Conservation (phyloP, 1,139 yeast species). For the Blastobotrys raffinosifermentans region DNA sequence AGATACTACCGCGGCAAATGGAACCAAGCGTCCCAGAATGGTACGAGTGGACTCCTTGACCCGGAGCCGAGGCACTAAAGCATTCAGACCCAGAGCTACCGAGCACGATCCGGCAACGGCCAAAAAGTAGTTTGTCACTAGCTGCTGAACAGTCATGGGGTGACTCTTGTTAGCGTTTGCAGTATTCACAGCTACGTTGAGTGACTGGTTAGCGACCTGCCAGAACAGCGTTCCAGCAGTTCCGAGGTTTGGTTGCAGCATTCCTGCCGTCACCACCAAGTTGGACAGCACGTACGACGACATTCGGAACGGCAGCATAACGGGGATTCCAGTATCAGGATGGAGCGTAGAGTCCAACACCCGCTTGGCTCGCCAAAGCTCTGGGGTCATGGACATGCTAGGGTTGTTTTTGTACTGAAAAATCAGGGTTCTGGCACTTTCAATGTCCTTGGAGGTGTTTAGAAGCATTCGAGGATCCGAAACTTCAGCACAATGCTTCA, state of each 20-base stretch:
- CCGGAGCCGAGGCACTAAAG: slow-evolving; percentile 76
- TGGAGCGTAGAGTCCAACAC: slow-evolving; percentile 83
- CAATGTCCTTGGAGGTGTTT: slow-evolving; percentile 60
- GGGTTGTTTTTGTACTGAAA: slow-evolving; percentile 71
- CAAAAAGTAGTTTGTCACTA: slow-evolving; percentile 68
- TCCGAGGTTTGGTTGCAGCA: slow-evolving; percentile 92
- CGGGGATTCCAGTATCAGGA: slow-evolving; percentile 94
- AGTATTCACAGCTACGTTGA: slow-evolving; percentile 93
- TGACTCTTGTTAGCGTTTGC: slow-evolving; percentile 95
- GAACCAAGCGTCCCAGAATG: slow-evolving; percentile 79
- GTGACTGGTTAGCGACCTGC: slow-evolving; percentile 95
- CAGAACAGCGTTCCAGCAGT: slow-evolving; percentile 88
- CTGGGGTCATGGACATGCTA: slow-evolving; percentile 63
- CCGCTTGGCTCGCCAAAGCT: slow-evolving; percentile 84
- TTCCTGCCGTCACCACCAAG: slow-evolving; percentile 91
- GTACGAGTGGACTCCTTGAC: slow-evolving; percentile 62
- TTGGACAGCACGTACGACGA: slow-evolving; percentile 91
- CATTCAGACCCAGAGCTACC: slow-evolving; percentile 88
- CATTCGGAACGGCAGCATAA: slow-evolving; percentile 90
- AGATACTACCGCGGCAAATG: slow-evolving; percentile 96
- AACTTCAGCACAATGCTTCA: slow-evolving; percentile 85
- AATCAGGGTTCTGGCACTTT: slow-evolving; percentile 55
- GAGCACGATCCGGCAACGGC: slow-evolving; percentile 95
- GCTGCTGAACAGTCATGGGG: slow-evolving; percentile 73
- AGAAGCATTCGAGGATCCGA: slow-evolving; percentile 88